Conservation (phyloP, 306 rosid species). For the Canavalia gladiata region DNA sequence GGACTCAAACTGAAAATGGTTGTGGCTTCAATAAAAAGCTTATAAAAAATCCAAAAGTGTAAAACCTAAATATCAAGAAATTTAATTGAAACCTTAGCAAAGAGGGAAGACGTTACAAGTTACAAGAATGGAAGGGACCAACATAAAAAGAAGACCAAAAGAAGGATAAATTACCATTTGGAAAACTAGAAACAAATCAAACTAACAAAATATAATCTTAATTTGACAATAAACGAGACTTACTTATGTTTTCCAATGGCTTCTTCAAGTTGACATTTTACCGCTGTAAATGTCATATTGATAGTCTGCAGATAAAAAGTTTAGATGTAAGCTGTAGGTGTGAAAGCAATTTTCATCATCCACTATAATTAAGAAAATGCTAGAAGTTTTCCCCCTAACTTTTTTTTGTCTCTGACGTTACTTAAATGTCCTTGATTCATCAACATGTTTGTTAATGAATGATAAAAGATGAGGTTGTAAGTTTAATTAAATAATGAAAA, state of each 20-base stretch:
- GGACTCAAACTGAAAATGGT: constrained; percentile 27
- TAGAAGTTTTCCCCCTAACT: constrained; percentile 15
- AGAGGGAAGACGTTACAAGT: constrained; percentile 7
- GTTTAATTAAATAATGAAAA: constrained; percentile 18
- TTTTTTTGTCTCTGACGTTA: constrained; percentile 5
- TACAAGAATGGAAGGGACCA: background rate
- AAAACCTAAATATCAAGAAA: constrained; percentile 34
- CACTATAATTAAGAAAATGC: constrained; percentile 15
- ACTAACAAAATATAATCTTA: constrained; percentile 25
- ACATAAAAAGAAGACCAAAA: constrained; percentile 25
- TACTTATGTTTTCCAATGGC: constrained; percentile 83
- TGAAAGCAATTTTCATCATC: constrained; percentile 36
- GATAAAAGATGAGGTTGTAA: constrained; percentile 28
- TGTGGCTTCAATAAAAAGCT: constrained; percentile 16
- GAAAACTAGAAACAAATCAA: constrained; percentile 11
- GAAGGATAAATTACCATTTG: constrained; percentile 15
- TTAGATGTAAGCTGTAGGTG: constrained; percentile 46
- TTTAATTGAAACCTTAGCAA: constrained; percentile 29
- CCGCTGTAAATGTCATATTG: constrained; percentile 61
- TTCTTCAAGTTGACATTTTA: constrained; percentile 69
- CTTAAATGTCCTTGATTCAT: background rate
- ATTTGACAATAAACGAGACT: constrained; percentile 49
- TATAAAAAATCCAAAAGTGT: constrained; percentile 27
- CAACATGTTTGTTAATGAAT: background rate
- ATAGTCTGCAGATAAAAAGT: constrained; percentile 66